Conservation (phyloP, 2,329 filamentous ascomycete genomes). For the Talaromyces pinophilus region DNA sequence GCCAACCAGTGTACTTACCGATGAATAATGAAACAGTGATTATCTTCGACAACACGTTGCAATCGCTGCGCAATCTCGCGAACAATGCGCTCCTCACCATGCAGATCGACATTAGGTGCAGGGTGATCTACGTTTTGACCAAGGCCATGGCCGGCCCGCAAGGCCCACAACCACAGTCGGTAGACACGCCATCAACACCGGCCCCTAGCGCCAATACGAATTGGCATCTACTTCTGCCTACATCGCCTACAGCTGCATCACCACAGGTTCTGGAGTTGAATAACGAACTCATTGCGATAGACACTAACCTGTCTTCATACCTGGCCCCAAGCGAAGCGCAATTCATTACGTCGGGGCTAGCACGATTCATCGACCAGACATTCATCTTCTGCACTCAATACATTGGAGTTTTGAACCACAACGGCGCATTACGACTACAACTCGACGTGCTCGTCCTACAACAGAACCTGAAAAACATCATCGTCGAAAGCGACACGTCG, state of each 20-base stretch:
- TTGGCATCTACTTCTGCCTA: constrained; percentile 48
- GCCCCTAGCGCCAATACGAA: constrained; percentile 72
- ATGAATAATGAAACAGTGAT: constrained; percentile 84
- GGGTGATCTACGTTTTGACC: constrained; percentile 76
- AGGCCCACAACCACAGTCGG: constrained; percentile 38
- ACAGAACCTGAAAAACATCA: constrained; percentile 94
- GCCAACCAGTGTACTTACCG: constrained; percentile 75
- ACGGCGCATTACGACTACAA: constrained; percentile 83
- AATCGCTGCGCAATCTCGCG: constrained; percentile 79
- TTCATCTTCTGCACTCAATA: constrained; percentile 71
- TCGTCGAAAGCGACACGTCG: constrained; percentile 32
- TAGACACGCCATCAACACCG: constrained; percentile 48
- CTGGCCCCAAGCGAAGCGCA: constrained; percentile 69
- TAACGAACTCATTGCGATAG: constrained; percentile 79
- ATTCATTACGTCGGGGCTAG: constrained; percentile 76
- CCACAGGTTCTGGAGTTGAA: constrained; percentile 81
- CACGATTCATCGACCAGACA: constrained; percentile 74
- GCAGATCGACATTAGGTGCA: constrained; percentile 84
- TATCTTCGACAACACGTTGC: constrained; percentile 82
- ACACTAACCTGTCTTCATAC: constrained; percentile 74
- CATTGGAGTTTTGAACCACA: constrained; percentile 78
- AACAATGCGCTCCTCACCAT: constrained; percentile 78
- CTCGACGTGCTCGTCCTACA: constrained; percentile 93
- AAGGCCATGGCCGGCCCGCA: constrained; percentile 61
- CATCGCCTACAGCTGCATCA: constrained; percentile 47